Conservation (phyloP, 768 basidiomycete genomes). For the Tricholoma bakamatsutake region DNA sequence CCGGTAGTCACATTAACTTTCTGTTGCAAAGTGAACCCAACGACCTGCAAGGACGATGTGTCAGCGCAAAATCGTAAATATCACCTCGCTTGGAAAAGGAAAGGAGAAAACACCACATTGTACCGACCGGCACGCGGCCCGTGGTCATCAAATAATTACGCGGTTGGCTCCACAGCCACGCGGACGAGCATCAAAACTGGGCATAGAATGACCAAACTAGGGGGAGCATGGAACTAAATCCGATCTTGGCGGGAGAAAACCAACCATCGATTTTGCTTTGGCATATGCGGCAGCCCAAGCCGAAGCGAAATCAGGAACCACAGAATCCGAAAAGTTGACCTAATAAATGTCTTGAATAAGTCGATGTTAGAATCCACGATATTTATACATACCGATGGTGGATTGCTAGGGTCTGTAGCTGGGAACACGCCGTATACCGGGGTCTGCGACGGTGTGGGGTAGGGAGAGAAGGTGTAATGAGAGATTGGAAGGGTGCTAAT, state of each 20-base stretch:
- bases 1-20: constrained; percentile 64
- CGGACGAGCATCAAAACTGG: background rate
- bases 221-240: background rate
- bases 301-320: constrained; percentile 41
- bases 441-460: constrained; percentile 52
- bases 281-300: constrained; percentile 57
- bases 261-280: constrained; percentile 51
- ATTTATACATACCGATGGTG: constrained; percentile 42
- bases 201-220: background rate
- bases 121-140: too few relatives aligned
- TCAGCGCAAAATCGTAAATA: background rate
- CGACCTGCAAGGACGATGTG: constrained; percentile 26
- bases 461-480: constrained; percentile 38
- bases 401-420: constrained; percentile 45
- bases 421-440: constrained; percentile 52
- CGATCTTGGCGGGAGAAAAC: constrained; percentile 7
- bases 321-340: constrained; percentile 23
- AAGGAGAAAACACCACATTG: background rate
- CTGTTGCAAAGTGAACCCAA: constrained; percentile 50
- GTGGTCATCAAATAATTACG: background rate
- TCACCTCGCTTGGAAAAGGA: background rate
- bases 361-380: background rate
- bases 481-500: constrained; percentile 10
- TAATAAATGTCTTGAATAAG: constrained; percentile 7
- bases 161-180: constrained; percentile 1